Base-by-base conservation (phyloP, 495 filamentous ascomycete species). In the Penicillium taxi region DNA sequence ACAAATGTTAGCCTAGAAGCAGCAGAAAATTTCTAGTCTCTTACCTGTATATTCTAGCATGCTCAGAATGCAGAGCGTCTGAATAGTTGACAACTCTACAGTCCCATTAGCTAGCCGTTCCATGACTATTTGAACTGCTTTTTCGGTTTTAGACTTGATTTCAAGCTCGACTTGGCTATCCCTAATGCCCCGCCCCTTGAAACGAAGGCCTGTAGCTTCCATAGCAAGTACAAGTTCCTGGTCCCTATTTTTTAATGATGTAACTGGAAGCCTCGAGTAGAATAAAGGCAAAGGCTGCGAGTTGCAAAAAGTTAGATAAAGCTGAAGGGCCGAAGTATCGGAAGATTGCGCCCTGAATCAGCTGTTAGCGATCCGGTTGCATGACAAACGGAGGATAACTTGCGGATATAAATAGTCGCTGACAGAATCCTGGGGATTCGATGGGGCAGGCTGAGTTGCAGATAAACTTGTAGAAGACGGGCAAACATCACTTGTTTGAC, bases 11-110 rank as follows among this genome's bases (percentile, higher is more conserved):
- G 15, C 25, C 12, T 15, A 35, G 20, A 23, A 17, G 15, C 26
- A 39, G 13, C 23, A 16, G 9, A 18, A 17, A 14, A 2, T 25
- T 20, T 7, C 19, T 39, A 16, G 13, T 15, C 11, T 2, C 29
- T 34, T 56, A 67, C 66, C 49, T 42, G 66, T 58, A 24, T 61
- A 66, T 28, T 67, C 64, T 26, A 66, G 44, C 37, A 66, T 43
- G 24, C 57, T 58, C 9, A 70, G 36, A 25, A 70, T 44, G 33
- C 63, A 66, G 0, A 70, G 41, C 2, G 59, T 48, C 46, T 67
- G 66, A 6, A 70, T 45, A 2, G 64, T 66, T 5, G 64, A 65
- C 4, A 70, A 37, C 33, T 70, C 64, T 11, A 66, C 44, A 19
- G 31, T 36, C 5, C 64, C 66, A 4, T 56, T 38, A 11, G 47